These are phyloP conservation scores for Hypoxylon sp. DNA, from an alignment of 2,329 filamentous ascomycete species.

Conservation along the genomic window DNA sequence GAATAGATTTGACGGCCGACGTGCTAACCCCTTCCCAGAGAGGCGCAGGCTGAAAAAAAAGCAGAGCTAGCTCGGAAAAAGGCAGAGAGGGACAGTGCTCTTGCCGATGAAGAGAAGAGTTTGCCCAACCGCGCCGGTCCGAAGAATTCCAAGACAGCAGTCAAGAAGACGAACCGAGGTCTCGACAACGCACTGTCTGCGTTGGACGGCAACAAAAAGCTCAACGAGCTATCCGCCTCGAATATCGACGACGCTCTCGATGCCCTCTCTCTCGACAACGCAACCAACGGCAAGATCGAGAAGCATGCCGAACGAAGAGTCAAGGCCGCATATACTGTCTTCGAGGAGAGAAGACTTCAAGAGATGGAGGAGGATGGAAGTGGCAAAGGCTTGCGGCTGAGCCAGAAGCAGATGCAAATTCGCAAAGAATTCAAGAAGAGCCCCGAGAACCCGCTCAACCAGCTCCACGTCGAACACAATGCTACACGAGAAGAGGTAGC, in stretches of 20 bases:
- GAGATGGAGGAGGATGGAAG: constrained; percentile 87
- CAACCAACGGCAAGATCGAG: constrained; percentile 75
- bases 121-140: constrained; percentile 64
- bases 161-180: constrained; percentile 73
- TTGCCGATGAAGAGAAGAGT: constrained; percentile 81
- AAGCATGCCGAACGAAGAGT: constrained; percentile 87
- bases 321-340: constrained; percentile 84
- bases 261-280: constrained; percentile 67
- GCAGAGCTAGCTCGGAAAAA: constrained; percentile 86
- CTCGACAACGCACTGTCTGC: constrained; percentile 72
- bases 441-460: constrained; percentile 95
- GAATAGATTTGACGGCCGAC: not conserved
- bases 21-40: constrained; percentile 59
- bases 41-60: constrained; percentile 83
- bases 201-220: constrained; percentile 57
- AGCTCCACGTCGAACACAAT: constrained; percentile 79
- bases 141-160: constrained; percentile 73
- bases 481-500: constrained; percentile 78
- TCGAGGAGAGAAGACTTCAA: constrained; percentile 78
- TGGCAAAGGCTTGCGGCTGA: constrained; percentile 74
- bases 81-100: constrained; percentile 84
- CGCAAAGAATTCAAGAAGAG: constrained; percentile 94
- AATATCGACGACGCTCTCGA: constrained; percentile 92
- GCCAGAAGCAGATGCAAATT: constrained; percentile 86
- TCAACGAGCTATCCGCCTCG: constrained; percentile 75